A percentile compares a stretch with the other conserved stretches of the same genome.
Conservation (phyloP, 1,284 basidiomycete genomes). For the Gomphus bonarii region DNA sequence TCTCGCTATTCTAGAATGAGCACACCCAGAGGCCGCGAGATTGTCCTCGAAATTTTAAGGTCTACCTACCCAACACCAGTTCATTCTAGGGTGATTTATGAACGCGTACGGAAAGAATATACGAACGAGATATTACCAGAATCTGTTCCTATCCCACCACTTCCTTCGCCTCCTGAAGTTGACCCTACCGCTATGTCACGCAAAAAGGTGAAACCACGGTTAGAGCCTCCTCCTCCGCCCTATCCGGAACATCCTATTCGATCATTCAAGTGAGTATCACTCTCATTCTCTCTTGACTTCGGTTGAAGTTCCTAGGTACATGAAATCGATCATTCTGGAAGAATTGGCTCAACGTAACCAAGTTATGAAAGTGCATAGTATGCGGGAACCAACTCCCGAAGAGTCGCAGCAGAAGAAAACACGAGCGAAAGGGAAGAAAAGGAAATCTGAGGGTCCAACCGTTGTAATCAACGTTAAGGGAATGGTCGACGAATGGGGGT, state of each 20-base stretch:
- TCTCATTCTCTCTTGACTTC: background rate
- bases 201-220: background rate
- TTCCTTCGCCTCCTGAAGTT: background rate
- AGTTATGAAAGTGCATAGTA: constrained; percentile 34
- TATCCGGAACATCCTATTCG: constrained; percentile 36
- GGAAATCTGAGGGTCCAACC: constrained; percentile 15
- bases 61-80: background rate
- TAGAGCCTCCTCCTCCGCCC: constrained; percentile 26
- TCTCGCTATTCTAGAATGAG: background rate
- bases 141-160: background rate
- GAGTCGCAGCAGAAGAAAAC: constrained; percentile 22
- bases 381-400: constrained; percentile 22
- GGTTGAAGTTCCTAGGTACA: constrained; percentile 30
- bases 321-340: constrained; percentile 44
- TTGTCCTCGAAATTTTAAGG: constrained; percentile 7
- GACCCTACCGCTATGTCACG: background rate
- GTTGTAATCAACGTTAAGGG: constrained; percentile 13
- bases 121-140: background rate
- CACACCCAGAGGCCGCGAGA: constrained; percentile 7
- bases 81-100: background rate
- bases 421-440: constrained; percentile 14
- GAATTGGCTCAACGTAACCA: constrained; percentile 31
- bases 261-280: constrained; percentile 35
- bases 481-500: constrained; percentile 26
- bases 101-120: constrained; percentile 4